Evolutionary conservation across 2,329 filamentous ascomycete genomes (phyloP), one percentile per base, ranked within the genome.

Genomic region (Teratosphaeria pseudoeucalypti): DNA sequence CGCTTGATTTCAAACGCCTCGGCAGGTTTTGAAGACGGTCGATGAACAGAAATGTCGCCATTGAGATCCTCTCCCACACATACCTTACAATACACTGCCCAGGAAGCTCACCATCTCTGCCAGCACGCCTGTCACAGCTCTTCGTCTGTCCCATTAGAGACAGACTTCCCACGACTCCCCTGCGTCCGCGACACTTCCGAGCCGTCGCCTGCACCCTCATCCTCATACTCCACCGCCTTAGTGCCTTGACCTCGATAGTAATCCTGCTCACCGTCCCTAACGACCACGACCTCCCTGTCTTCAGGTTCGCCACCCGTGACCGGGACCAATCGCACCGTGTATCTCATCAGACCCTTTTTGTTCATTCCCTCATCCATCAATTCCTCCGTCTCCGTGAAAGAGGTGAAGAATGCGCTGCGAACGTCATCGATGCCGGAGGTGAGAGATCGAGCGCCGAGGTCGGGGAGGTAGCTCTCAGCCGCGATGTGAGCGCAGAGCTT

Each of bases 391-490:
- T 49, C 14, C 14, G 47, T 54, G 29, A 60, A 59, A 3, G n/a
- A 23, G 27, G 43, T 59, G 49, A 57, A 61, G 27, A 61, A 47
- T 9, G 56, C 54, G 6, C 49, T 34, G 1, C 29, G 39, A 1
- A 62, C 34, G 10, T 54, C 54, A 27, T 61, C 65, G 6, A 70
- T 64, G 27, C 71, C 68, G 14, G 58, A 65, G 12, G 61, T 64
- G 32, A 71, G 60, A 34, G 72, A 74, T 9, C 70, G 64, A 0
- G 73, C 74, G 1, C 74, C 75, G 6, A 75, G 66, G 16, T 75
- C 66, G 7, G 64, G 58, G 23, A 67, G 56, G 56, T 77, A 75
- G 10, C 66, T 66, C 1, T 68, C 62, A 4, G 67, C 58, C 0
- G 71, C 71, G 12, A 76, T 65, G 1, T 59, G 56, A 10, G 63